phyloP scores from a whole-genome alignment of 768 basidiomycete species.

The Coprinopsis cinerea region DNA sequence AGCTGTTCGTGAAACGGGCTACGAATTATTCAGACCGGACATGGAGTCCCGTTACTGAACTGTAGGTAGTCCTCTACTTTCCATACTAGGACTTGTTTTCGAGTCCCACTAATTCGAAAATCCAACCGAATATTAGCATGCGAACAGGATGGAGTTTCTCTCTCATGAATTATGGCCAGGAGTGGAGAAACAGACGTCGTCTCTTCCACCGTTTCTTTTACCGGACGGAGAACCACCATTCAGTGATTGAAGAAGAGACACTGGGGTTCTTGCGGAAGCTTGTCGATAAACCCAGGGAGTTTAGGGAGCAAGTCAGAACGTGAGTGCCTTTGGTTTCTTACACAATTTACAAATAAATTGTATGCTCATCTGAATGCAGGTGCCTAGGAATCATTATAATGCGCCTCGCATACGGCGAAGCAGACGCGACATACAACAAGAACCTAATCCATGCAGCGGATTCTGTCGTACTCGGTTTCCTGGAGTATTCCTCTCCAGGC shows the following conservation, averaged over 20 bases:
- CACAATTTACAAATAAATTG: no score
- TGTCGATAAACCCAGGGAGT: constrained; percentile 3
- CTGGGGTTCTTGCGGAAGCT: constrained; percentile 14
- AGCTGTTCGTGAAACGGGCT: constrained; percentile 37
- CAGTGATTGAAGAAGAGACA: constrained; percentile 20
- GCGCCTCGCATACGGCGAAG: constrained; percentile 7
- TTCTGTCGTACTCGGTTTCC: background rate
- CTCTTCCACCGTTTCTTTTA: constrained; percentile 21
- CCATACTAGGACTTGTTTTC: no score
- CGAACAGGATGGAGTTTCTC: constrained; percentile 17
- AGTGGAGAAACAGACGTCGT: constrained; percentile 23
- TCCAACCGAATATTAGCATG: no score
- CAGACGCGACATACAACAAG: background rate
- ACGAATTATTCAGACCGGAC: constrained; percentile 36
- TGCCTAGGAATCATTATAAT: constrained; percentile 9
- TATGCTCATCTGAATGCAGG: no score
- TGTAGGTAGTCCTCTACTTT: no score
- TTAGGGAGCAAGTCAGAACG: background rate
- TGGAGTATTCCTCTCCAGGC: constrained; percentile 1
- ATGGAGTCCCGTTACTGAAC: constrained; percentile 31
- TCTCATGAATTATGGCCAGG: constrained; percentile 23
- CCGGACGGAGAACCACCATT: constrained; percentile 19
- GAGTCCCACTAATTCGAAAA: no score
- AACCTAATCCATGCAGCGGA: background rate
- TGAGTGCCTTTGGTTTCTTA: no score